These are phyloP conservation scores for Ilex aquifolium DNA, from an alignment of 257 asterid species.

Conservation along the genomic window DNA sequence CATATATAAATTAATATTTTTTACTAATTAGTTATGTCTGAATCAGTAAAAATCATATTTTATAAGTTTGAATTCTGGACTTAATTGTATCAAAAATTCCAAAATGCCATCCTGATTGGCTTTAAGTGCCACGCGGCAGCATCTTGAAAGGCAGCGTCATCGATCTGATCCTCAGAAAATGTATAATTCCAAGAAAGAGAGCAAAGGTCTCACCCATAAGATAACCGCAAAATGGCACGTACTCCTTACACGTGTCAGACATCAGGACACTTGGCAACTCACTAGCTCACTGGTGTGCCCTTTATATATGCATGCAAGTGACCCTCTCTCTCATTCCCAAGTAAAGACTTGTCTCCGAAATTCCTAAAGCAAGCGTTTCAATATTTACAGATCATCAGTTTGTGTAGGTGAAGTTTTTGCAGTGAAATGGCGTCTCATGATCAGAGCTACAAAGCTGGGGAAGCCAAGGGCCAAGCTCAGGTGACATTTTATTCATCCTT, in stretches of 20 bases:
- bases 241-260: slow-evolving; percentile 50
- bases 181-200: not conserved
- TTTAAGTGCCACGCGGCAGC: not conserved
- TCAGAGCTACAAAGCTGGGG: slow-evolving; percentile 60
- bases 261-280: slow-evolving; percentile 44
- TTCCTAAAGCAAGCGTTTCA: slow-evolving; percentile 7
- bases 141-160: slow-evolving; percentile 11
- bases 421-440: slow-evolving; percentile 50
- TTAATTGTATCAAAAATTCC: no score
- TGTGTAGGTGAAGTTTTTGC: not conserved
- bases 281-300: slow-evolving; percentile 1
- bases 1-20: no score
- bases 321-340: not conserved
- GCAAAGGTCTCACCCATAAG: not conserved
- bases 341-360: not conserved
- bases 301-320: slow-evolving; percentile 12
- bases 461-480: slow-evolving; percentile 80
- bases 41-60: no score
- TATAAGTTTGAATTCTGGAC: no score
- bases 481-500: slow-evolving; percentile 14
- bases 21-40: no score
- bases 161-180: not conserved
- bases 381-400: not conserved
- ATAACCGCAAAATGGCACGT: slow-evolving; percentile 26
- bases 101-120: no score